A percentile compares a stretch with the other conserved stretches of the same genome.
Conservation (phyloP, 768 basidiomycete species). For the Suillus subaureus region DNA sequence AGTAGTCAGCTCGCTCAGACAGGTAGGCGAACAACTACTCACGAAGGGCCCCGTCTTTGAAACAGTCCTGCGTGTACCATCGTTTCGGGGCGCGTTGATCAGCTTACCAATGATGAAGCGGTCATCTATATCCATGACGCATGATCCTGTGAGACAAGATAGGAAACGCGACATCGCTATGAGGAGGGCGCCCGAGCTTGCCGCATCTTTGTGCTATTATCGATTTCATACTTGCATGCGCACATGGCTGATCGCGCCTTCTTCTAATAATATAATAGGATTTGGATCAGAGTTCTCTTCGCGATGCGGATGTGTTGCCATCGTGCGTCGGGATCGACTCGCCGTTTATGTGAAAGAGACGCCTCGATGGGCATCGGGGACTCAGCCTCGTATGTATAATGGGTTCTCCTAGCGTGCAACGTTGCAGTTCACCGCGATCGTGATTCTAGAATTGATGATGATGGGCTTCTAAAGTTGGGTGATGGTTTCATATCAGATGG, state of each 20-base stretch:
- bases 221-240: not conserved
- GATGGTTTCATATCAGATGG: not conserved
- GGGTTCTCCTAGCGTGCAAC: not conserved
- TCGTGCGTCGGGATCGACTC: not conserved
- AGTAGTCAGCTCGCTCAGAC: not conserved
- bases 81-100: not conserved
- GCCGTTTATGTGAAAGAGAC: not conserved
- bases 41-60: not conserved
- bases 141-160: not conserved
- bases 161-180: not conserved
- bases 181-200: not conserved
- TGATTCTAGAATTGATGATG: not conserved
- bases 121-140: not conserved
- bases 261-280: not conserved
- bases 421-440: not conserved
- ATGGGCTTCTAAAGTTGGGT: not conserved
- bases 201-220: not conserved
- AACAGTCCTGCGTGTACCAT: not conserved
- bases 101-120: not conserved
- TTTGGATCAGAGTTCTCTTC: not conserved
- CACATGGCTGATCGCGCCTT: not conserved
- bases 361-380: not conserved
- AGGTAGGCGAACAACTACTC: not conserved
- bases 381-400: not conserved
- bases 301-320: not conserved